Evolutionary conservation across 2,329 filamentous ascomycete species (phyloP).

Genomic region (Cytospora mali): DNA sequence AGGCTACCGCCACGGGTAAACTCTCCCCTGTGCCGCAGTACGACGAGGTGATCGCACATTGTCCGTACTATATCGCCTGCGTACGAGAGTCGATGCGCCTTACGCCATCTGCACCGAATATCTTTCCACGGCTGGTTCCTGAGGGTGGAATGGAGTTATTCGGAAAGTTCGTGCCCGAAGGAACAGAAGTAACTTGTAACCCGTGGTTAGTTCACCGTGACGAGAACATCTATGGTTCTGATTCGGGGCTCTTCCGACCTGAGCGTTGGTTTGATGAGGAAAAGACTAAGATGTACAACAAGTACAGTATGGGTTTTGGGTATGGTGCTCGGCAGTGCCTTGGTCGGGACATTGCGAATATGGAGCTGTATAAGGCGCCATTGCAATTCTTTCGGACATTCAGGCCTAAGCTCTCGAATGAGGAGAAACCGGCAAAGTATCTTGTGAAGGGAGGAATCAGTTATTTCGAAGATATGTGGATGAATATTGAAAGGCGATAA

Average conservation of each 20-base stretch:
- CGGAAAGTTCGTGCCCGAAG: slow-evolving; percentile 26
- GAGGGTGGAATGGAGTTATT: slow-evolving; percentile 37
- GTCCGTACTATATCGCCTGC: slow-evolving; percentile 54
- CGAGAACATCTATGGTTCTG: slow-evolving; percentile 57
- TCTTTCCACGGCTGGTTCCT: slow-evolving; percentile 50
- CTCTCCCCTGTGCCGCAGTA: slow-evolving; percentile 32
- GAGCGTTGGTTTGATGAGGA: slow-evolving; percentile 51
- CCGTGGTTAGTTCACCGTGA: slow-evolving; percentile 66
- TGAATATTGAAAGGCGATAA: slow-evolving; percentile 34
- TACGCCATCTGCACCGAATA: slow-evolving; percentile 52
- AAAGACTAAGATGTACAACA: slow-evolving; percentile 44
- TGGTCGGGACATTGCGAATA: slow-evolving; percentile 49
- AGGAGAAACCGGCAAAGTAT: slow-evolving; percentile 39
- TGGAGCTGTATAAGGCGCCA: slow-evolving; percentile 46
- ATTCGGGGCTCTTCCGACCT: slow-evolving; percentile 50
- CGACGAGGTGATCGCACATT: slow-evolving; percentile 44
- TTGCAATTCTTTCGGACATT: slow-evolving; percentile 47
- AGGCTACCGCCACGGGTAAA: slow-evolving; percentile 38
- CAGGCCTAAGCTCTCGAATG: slow-evolving; percentile 36
- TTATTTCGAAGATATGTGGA: slow-evolving; percentile 46
- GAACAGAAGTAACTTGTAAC: slow-evolving; percentile 27
- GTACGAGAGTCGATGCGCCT: slow-evolving; percentile 54
- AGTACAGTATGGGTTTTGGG: slow-evolving; percentile 53
- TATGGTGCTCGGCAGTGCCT: slow-evolving; percentile 56
- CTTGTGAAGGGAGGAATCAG: slow-evolving; percentile 45